Percentiles rank a stretch among this genome's conserved stretches.
These are phyloP conservation scores for Camptophora hylomeconis DNA, from an alignment of 2,329 filamentous ascomycete species.

Conservation along the genomic window DNA sequence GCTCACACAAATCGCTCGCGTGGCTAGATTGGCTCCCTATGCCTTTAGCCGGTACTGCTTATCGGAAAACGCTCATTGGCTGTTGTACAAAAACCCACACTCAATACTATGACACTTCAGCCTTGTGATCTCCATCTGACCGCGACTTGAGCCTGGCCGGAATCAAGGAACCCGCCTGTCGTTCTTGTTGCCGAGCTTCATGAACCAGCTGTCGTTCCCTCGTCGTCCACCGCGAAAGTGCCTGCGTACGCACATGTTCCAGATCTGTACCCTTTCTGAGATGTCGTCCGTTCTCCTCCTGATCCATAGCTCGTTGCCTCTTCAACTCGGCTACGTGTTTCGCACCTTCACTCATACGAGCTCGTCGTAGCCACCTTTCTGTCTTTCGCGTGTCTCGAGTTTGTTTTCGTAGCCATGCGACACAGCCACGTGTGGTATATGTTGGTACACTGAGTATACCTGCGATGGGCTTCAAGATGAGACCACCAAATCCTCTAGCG, in stretches of 20 bases:
- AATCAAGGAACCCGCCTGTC: slow-evolving; percentile 1
- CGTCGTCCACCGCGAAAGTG: slow-evolving; percentile 9
- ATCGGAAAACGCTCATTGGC: slow-evolving; percentile 5
- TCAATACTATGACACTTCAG: slow-evolving; percentile 2
- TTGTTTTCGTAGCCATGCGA: slow-evolving; percentile 28
- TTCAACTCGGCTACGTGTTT: slow-evolving; percentile 9
- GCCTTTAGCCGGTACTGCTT: no score
- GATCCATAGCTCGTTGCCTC: slow-evolving; percentile 1
- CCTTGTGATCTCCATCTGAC: neutral
- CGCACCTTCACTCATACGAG: slow-evolving; percentile 14
- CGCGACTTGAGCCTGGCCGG: neutral
- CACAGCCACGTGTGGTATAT: slow-evolving; percentile 30
- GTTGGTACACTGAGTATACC: slow-evolving; percentile 29
- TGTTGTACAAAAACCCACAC: neutral
- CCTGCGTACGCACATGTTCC: slow-evolving; percentile 10
- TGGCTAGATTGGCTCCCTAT: no score
- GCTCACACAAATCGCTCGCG: no score
- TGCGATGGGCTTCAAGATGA: slow-evolving; percentile 33
- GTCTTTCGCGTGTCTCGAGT: slow-evolving; percentile 22
- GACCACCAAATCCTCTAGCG: slow-evolving; percentile 32
- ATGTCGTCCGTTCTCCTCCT: neutral
- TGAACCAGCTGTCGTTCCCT: slow-evolving; percentile 9
- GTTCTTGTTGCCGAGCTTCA: slow-evolving; percentile 9
- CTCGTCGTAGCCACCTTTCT: slow-evolving; percentile 24
- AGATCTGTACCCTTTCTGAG: slow-evolving; percentile 3